Evolutionary conservation across 257 asterid genomes (phyloP).

Genomic region (Salvia miltiorrhiza): DNA sequence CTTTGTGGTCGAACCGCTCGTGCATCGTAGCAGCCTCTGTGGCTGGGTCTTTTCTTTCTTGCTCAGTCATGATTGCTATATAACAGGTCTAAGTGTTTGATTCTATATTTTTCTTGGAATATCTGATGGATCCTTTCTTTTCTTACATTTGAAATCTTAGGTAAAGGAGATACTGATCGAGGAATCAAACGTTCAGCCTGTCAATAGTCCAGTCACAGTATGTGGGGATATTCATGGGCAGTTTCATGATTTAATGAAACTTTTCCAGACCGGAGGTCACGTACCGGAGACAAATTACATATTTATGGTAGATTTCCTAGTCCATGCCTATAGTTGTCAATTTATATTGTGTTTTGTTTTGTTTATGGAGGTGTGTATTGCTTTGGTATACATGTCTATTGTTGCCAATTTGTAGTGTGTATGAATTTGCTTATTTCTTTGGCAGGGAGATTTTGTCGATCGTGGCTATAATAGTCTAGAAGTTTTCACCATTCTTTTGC

Average conservation of each 20-base stretch:
- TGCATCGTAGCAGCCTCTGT: too few relatives aligned
- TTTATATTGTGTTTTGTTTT: too few relatives aligned
- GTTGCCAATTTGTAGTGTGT: slow-evolving; percentile 8
- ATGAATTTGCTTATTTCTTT: background rate
- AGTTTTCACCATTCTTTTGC: slow-evolving; percentile 92
- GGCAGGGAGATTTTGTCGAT: slow-evolving; percentile 97
- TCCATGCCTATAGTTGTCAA: background rate
- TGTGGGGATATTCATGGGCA: slow-evolving; percentile 95
- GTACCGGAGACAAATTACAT: slow-evolving; percentile 90
- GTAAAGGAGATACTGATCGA: slow-evolving; percentile 91
- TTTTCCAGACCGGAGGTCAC: slow-evolving; percentile 92
- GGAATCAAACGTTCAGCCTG: slow-evolving; percentile 97
- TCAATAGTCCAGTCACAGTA: slow-evolving; percentile 88
- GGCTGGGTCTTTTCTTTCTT: background rate
- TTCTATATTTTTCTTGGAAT: background rate
- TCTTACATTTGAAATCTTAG: slow-evolving; percentile 32
- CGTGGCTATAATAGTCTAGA: slow-evolving; percentile 98
- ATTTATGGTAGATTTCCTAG: slow-evolving; percentile 66
- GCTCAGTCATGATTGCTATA: background rate
- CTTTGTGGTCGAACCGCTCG: background rate
- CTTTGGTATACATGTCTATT: background rate
- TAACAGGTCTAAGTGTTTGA: background rate
- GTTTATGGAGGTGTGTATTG: too few relatives aligned
- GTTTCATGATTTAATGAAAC: slow-evolving; percentile 91
- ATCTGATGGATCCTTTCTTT: background rate